phyloP scores from a whole-genome alignment of 768 basidiomycete species.

The Boletus tylopilopsis region DNA sequence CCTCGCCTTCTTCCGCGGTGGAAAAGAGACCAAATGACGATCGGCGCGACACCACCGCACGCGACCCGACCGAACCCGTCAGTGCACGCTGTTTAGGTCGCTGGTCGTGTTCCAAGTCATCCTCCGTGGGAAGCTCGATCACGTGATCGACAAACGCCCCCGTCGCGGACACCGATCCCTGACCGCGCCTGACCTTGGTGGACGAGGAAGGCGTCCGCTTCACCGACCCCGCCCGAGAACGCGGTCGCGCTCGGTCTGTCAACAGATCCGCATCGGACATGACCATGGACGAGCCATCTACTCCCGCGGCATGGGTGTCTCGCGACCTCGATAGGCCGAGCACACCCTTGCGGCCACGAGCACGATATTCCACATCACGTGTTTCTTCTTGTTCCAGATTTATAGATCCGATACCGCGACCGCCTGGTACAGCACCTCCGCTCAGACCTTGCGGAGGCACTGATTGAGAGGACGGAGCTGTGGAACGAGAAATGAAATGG shows the following conservation, averaged over 20 bases:
- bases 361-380: slow-evolving; percentile 13
- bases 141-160: slow-evolving; percentile 20
- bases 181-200: background rate
- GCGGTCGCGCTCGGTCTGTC: background rate
- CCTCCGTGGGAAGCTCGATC: slow-evolving; percentile 20
- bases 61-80: background rate
- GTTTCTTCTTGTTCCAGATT: slow-evolving; percentile 22
- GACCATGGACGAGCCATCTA: background rate
- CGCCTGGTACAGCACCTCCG: slow-evolving; percentile 29
- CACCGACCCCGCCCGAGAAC: slow-evolving; percentile 7
- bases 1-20: background rate
- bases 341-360: background rate
- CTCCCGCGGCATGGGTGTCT: background rate
- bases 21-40: slow-evolving; percentile 4
- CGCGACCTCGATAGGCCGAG: background rate
- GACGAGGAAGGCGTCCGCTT: slow-evolving; percentile 9
- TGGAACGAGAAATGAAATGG: background rate
- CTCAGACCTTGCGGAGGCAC: background rate
- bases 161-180: background rate
- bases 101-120: background rate
- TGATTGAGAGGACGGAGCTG: slow-evolving; percentile 8
- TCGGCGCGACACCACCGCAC: background rate
- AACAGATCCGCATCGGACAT: background rate
- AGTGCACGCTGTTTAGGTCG: background rate
- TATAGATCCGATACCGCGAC: slow-evolving; percentile 24